Conservation (phyloP, 1,284 basidiomycete genomes). For the Trichosporon faecale region DNA sequence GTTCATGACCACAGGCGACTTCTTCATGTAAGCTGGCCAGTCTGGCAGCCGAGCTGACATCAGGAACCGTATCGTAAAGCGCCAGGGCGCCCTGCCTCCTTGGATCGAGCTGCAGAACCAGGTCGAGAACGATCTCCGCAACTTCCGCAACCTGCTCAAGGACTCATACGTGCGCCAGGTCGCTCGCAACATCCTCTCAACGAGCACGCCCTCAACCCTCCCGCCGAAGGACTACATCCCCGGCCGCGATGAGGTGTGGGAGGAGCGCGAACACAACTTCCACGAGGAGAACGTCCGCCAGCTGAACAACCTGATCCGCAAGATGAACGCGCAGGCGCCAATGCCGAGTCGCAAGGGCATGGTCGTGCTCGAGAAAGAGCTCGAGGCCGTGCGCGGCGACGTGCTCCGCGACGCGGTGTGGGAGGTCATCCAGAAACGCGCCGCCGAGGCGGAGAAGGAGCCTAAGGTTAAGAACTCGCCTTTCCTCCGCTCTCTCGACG, state of each 20-base stretch:
- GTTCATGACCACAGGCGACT: conserved; percentile 51
- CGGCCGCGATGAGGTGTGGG: conserved; percentile 69
- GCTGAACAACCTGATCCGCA: conserved; percentile 68
- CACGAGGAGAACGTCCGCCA: conserved; percentile 68
- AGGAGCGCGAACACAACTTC: conserved; percentile 64
- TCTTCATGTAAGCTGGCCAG: conserved; percentile 58
- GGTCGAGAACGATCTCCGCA: conserved; percentile 59
- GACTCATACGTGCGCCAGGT: conserved; percentile 57
- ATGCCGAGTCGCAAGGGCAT: conserved; percentile 66
- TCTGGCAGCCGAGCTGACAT: not conserved
- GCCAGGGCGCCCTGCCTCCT: conserved; percentile 79
- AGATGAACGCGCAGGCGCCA: conserved; percentile 76
- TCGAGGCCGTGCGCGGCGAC: conserved; percentile 60
- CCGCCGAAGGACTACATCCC: conserved; percentile 56
- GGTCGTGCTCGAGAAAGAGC: conserved; percentile 60
- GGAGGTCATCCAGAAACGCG: conserved; percentile 37
- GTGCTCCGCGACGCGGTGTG: conserved; percentile 45
- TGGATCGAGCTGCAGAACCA: conserved; percentile 82
- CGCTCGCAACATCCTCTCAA: conserved; percentile 59
- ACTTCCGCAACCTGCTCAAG: conserved; percentile 64
- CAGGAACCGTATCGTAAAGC: conserved; percentile 77
- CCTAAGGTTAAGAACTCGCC: not conserved
- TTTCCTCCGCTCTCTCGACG: not conserved
- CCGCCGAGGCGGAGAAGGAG: not conserved
- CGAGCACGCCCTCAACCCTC: conserved; percentile 50